These are phyloP conservation scores for Alternaria dauci DNA, from an alignment of 2,329 filamentous ascomycete species.

Conservation along the genomic window DNA sequence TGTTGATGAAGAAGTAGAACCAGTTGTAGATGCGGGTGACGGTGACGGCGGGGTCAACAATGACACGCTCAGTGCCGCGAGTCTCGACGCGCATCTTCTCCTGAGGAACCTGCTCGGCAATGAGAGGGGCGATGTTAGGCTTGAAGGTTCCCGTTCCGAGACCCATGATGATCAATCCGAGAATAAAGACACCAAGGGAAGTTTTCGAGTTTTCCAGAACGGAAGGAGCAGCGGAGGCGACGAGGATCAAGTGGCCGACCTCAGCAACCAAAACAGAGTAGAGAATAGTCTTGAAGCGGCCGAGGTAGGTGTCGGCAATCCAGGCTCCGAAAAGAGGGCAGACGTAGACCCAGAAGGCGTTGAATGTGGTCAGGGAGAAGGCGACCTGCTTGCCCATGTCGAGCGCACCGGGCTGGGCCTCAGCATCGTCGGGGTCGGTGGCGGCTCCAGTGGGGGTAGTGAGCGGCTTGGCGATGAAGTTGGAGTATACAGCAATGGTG, in stretches of 20 bases:
- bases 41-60: conserved; percentile 72
- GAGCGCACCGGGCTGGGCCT: conserved; percentile 60
- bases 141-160: conserved; percentile 75
- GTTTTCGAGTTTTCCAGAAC: conserved; percentile 59
- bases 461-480: conserved; percentile 48
- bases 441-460: conserved; percentile 44
- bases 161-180: conserved; percentile 68
- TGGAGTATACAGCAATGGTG: conserved; percentile 48
- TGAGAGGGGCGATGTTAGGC: conserved; percentile 66
- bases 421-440: conserved; percentile 30
- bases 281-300: conserved; percentile 68
- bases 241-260: conserved; percentile 63
- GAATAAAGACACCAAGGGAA: conserved; percentile 64
- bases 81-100: conserved; percentile 59
- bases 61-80: conserved; percentile 64
- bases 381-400: conserved; percentile 64
- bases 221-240: conserved; percentile 62
- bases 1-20: conserved; percentile 52
- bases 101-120: conserved; percentile 70
- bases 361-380: conserved; percentile 62
- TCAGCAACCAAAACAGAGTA: conserved; percentile 67
- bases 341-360: conserved; percentile 65
- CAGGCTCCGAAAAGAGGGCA: conserved; percentile 68
- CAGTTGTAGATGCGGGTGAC: conserved; percentile 73
- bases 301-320: conserved; percentile 67